Percentiles rank a stretch among this genome's conserved stretches.
These are phyloP conservation scores for Mrakia hoshinonis DNA, from an alignment of 768 basidiomycete genomes.

Conservation along the genomic window DNA sequence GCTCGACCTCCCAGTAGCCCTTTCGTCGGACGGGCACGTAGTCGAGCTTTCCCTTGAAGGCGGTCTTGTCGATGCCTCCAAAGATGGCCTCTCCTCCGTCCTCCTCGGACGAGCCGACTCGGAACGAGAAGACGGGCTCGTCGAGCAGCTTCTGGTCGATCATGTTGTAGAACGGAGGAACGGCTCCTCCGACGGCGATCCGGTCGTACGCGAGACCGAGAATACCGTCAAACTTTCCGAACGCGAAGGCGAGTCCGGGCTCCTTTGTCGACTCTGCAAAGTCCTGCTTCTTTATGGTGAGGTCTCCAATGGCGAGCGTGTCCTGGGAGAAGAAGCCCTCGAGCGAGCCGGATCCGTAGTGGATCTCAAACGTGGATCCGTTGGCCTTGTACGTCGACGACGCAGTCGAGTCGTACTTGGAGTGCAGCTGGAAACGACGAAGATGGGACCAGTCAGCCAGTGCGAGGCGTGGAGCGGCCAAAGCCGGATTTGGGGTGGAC, in stretches of 20 bases:
- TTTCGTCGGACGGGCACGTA: constrained; percentile 89
- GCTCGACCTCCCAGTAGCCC: constrained; percentile 98
- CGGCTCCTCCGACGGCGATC: constrained; percentile 85
- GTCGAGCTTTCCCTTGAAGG: constrained; percentile 68
- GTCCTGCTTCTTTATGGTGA: constrained; percentile 62
- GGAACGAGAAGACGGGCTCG: constrained; percentile 86
- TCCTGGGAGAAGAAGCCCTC: constrained; percentile 91
- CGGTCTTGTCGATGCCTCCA: constrained; percentile 51
- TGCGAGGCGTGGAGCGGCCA: not conserved
- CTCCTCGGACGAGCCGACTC: constrained; percentile 70
- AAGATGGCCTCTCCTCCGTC: constrained; percentile 44
- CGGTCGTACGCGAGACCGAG: constrained; percentile 85
- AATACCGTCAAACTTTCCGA: constrained; percentile 94
- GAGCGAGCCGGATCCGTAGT: constrained; percentile 93
- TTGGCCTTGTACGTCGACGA: constrained; percentile 86
- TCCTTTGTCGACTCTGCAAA: constrained; percentile 95
- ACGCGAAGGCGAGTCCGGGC: constrained; percentile 94
- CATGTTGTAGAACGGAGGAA: constrained; percentile 92
- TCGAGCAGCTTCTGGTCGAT: constrained; percentile 71
- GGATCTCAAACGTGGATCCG: constrained; percentile 78
- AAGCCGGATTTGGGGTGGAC: not conserved
- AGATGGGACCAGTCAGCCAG: constrained; percentile 49
- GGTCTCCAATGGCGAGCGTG: constrained; percentile 66
- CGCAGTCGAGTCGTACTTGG: constrained; percentile 71
- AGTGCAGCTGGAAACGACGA: constrained; percentile 78